These are phyloP conservation scores for Ciborinia camelliae DNA, from an alignment of 2,329 filamentous ascomycete genomes.

Conservation along the genomic window DNA sequence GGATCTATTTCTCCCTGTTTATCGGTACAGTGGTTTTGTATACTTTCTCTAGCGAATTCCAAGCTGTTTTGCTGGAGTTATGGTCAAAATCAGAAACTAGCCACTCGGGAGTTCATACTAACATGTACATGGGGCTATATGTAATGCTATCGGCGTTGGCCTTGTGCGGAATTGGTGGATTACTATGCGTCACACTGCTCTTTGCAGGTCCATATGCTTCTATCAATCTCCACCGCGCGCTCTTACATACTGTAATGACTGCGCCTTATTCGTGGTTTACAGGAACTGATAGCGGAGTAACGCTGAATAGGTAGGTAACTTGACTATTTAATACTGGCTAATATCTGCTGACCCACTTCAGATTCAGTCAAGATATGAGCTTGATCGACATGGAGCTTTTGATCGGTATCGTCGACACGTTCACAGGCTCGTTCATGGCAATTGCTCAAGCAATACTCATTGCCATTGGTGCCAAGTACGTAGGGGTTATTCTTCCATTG, in stretches of 20 bases:
- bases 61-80: neutral
- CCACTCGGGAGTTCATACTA: neutral
- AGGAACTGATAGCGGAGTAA: neutral
- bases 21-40: neutral
- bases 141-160: conserved; percentile 6
- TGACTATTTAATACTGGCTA: neutral
- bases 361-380: conserved; percentile 35
- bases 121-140: conserved; percentile 2
- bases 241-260: conserved; percentile 45
- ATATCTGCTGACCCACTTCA: conserved; percentile 16
- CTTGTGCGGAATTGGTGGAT: neutral
- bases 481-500: conserved; percentile 8
- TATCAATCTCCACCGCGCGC: conserved; percentile 44
- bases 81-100: conserved; percentile 1
- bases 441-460: conserved; percentile 17
- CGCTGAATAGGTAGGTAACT: neutral
- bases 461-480: conserved; percentile 6
- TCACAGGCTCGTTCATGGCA: neutral
- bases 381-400: conserved; percentile 35
- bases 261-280: conserved; percentile 40
- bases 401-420: conserved; percentile 18
- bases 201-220: neutral
- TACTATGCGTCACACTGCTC: neutral
- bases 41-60: neutral
- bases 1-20: neutral